Conservation (phyloP, 257 asterid genomes). For the Perilla frutescens region DNA sequence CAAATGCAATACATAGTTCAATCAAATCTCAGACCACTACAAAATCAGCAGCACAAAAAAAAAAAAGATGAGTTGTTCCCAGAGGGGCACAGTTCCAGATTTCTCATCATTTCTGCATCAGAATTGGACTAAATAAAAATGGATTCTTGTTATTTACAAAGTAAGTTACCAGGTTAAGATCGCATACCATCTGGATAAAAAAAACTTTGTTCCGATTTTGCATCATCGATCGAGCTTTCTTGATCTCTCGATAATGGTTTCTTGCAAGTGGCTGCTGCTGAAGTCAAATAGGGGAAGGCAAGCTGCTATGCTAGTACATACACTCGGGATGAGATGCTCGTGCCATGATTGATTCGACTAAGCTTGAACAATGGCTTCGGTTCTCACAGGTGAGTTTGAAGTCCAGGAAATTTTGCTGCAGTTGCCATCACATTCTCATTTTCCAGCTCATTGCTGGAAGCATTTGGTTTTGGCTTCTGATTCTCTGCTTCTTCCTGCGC, state of each 20-base stretch:
- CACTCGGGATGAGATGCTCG: not conserved
- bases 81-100: slow-evolving; percentile 2
- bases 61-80: slow-evolving; percentile 7
- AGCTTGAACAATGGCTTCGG: not conserved
- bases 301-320: not conserved
- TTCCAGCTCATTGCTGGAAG: slow-evolving; percentile 38
- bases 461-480: slow-evolving; percentile 38
- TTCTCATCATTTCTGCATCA: slow-evolving; percentile 11
- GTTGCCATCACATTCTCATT: slow-evolving; percentile 31
- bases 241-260: not conserved
- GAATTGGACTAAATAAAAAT: slow-evolving; percentile 10
- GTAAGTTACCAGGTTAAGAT: not conserved
- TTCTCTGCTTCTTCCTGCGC: slow-evolving; percentile 65
- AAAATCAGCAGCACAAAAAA: slow-evolving; percentile 14
- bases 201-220: not conserved
- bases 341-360: slow-evolving; percentile 1
- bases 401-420: slow-evolving; percentile 33
- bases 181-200: slow-evolving; percentile 1
- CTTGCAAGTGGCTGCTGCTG: slow-evolving; percentile 7
- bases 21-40: slow-evolving; percentile 14
- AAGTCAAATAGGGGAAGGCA: not conserved
- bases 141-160: slow-evolving; percentile 9
- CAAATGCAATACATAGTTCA: slow-evolving; percentile 31
- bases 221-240: not conserved
- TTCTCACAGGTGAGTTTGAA: slow-evolving; percentile 32